Conservation (phyloP, 495 filamentous ascomycete species). For the Podospora conica region DNA sequence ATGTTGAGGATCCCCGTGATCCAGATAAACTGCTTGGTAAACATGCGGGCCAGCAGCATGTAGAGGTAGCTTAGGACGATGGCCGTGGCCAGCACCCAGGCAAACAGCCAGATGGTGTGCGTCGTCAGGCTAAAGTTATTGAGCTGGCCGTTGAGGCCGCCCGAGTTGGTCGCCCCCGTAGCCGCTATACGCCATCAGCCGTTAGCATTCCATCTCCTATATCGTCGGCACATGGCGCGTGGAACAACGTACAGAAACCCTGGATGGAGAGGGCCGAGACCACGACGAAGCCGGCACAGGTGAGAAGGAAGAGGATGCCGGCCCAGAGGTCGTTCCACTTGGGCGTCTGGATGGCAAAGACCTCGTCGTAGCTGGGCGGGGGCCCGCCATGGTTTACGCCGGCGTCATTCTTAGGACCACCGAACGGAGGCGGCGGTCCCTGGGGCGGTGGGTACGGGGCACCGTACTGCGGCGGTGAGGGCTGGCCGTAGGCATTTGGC, state of each 20-base stretch:
- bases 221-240: background rate
- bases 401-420: background rate
- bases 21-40: slow-evolving; percentile 90
- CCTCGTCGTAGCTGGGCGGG: slow-evolving; percentile 57
- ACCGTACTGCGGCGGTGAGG: slow-evolving; percentile 6
- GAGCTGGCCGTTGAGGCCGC: slow-evolving; percentile 66
- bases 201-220: background rate
- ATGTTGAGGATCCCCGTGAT: slow-evolving; percentile 85
- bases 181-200: slow-evolving; percentile 24
- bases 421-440: slow-evolving; percentile 11
- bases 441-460: slow-evolving; percentile 14
- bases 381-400: background rate
- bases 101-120: slow-evolving; percentile 80
- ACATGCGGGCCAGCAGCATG: slow-evolving; percentile 67
- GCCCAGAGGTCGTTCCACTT: slow-evolving; percentile 91
- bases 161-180: slow-evolving; percentile 60
- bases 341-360: slow-evolving; percentile 72
- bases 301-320: slow-evolving; percentile 68
- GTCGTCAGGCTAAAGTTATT: slow-evolving; percentile 65
- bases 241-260: slow-evolving; percentile 53
- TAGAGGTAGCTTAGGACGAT: slow-evolving; percentile 70
- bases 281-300: slow-evolving; percentile 68
- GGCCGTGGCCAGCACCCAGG: slow-evolving; percentile 65
- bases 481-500: slow-evolving; percentile 3
- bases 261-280: slow-evolving; percentile 72